Conservation (phyloP, 768 basidiomycete genomes). For the Calocera viscosa region DNA sequence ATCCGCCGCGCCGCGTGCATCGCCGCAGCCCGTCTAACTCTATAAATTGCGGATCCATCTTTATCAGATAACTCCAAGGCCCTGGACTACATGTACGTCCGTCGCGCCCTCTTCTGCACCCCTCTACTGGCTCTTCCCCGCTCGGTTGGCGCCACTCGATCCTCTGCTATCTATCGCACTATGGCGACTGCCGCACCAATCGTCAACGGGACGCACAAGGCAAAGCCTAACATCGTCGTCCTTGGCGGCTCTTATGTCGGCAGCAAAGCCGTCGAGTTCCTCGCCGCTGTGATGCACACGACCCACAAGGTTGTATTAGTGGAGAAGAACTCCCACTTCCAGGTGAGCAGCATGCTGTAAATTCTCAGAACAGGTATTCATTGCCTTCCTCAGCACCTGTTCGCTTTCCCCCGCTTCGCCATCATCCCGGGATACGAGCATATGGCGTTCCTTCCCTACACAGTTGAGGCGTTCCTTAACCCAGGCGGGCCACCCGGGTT, state of each 20-base stretch:
- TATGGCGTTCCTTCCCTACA: conserved; percentile 53
- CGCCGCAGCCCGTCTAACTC: neutral
- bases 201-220: conserved; percentile 10
- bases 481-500: conserved; percentile 19
- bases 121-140: neutral
- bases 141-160: neutral
- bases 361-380: neutral
- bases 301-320: conserved; percentile 46
- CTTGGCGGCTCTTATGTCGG: conserved; percentile 49
- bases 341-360: conserved; percentile 17
- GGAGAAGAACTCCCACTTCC: conserved; percentile 36
- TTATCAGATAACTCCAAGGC: neutral
- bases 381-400: conserved; percentile 30
- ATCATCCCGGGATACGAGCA: conserved; percentile 50
- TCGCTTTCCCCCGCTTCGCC: conserved; percentile 46
- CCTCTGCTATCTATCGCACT: neutral
- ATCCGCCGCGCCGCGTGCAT: neutral
- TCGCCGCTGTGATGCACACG: conserved; percentile 38
- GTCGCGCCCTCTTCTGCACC: neutral
- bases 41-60: neutral
- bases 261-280: conserved; percentile 14
- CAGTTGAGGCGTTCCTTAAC: conserved; percentile 32
- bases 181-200: neutral
- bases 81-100: conserved; percentile 1
- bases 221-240: conserved; percentile 37